phyloP scores from a whole-genome alignment of 495 filamentous ascomycete genomes.

The Copromyces sp. region DNA sequence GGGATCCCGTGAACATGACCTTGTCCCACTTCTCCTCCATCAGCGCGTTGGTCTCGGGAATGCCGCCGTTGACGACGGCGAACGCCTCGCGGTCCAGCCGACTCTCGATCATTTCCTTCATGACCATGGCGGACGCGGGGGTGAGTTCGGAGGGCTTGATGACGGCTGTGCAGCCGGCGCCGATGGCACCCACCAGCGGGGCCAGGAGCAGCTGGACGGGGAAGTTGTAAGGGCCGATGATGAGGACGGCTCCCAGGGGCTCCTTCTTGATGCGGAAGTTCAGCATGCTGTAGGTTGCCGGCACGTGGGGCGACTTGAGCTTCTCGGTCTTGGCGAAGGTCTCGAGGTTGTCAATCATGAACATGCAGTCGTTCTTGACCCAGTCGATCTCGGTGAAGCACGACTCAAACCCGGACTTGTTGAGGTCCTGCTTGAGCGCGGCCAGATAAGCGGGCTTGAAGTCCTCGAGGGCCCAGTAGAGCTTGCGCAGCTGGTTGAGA shows the following conservation, averaged over 20 bases:
- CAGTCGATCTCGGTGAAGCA: constrained; percentile 61
- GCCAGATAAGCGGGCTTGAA: constrained; percentile 56
- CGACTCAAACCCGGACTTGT: constrained; percentile 62
- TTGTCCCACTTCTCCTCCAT: constrained; percentile 91
- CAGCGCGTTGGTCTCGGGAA: constrained; percentile 71
- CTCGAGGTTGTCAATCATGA: constrained; percentile 61
- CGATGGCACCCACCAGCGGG: constrained; percentile 81
- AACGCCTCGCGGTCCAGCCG: constrained; percentile 72
- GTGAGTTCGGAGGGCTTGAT: constrained; percentile 85
- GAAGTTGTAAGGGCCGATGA: constrained; percentile 92
- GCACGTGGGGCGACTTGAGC: constrained; percentile 50
- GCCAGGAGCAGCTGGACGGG: constrained; percentile 70
- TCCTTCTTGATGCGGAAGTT: constrained; percentile 78
- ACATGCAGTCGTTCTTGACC: constrained; percentile 68
- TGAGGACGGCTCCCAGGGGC: constrained; percentile 69
- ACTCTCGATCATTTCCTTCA: constrained; percentile 65
- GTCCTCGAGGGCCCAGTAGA: constrained; percentile 86
- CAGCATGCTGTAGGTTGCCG: constrained; percentile 52
- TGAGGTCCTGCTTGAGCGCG: constrained; percentile 64
- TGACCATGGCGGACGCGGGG: constrained; percentile 59
- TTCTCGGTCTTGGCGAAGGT: constrained; percentile 76
- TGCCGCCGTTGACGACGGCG: constrained; percentile 64
- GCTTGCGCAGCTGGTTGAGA: constrained; percentile 73
- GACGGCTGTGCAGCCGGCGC: constrained; percentile 79
- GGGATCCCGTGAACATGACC: constrained; percentile 88